These are phyloP conservation scores for Styphnolobium japonicum DNA, from an alignment of 306 rosid genomes.

Conservation along the genomic window DNA sequence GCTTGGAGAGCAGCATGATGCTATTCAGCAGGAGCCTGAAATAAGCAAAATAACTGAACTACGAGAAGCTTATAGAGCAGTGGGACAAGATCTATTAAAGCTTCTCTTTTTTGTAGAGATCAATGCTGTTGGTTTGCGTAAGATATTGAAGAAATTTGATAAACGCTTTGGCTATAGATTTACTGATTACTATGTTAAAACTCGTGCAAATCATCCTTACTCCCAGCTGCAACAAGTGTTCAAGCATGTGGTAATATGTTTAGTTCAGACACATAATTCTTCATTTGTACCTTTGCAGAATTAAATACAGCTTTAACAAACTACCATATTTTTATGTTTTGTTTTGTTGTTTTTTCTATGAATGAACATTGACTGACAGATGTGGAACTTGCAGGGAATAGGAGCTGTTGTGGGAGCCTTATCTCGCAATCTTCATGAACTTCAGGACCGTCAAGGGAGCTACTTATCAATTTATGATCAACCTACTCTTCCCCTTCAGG, in stretches of 20 bases:
- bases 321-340: background rate
- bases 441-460: slow-evolving; percentile 85
- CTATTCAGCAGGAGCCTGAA: slow-evolving; percentile 62
- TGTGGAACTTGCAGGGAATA: slow-evolving; percentile 54
- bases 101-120: slow-evolving; percentile 80
- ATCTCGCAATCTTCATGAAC: slow-evolving; percentile 94
- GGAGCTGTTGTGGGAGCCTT: slow-evolving; percentile 96
- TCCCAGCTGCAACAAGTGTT: slow-evolving; percentile 95
- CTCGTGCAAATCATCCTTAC: slow-evolving; percentile 93
- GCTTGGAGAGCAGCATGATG: slow-evolving; percentile 54
- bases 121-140: slow-evolving; percentile 88
- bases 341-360: background rate
- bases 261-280: slow-evolving; percentile 8
- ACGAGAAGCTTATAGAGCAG: slow-evolving; percentile 74
- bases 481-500: slow-evolving; percentile 75
- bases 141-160: slow-evolving; percentile 91
- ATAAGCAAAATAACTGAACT: slow-evolving; percentile 52
- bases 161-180: slow-evolving; percentile 81
- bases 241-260: slow-evolving; percentile 83
- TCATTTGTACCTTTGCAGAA: background rate
- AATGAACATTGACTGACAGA: slow-evolving; percentile 29
- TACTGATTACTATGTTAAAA: slow-evolving; percentile 78
- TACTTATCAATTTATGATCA: slow-evolving; percentile 86
- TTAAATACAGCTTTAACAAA: background rate
- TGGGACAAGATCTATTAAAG: slow-evolving; percentile 70